These are phyloP conservation scores for Catunica adiposa DNA, from an alignment of 2,329 filamentous ascomycete genomes.

Conservation along the genomic window DNA sequence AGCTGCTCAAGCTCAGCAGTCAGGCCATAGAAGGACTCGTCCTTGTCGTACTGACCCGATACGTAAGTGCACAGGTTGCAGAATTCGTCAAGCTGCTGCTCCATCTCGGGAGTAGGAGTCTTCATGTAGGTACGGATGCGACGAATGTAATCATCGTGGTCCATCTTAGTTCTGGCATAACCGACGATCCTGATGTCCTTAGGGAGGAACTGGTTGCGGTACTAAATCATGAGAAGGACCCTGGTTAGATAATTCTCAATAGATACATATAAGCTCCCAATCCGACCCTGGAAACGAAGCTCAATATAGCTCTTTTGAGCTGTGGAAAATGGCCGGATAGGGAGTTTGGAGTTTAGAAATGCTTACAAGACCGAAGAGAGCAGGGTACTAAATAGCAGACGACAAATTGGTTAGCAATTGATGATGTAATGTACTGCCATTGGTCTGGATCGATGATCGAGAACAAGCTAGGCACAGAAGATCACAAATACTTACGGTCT, in stretches of 20 bases:
- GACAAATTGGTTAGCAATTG: not conserved
- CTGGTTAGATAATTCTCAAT: not conserved
- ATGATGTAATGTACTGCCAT: too few relatives aligned
- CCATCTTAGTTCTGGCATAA: slow-evolving; percentile 99
- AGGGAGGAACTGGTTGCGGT: slow-evolving; percentile 95
- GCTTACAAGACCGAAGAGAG: slow-evolving; percentile 91
- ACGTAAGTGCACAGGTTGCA: slow-evolving; percentile 78
- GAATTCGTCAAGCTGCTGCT: slow-evolving; percentile 89
- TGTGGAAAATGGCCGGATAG: not conserved
- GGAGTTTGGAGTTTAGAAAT: not conserved
- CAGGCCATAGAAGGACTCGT: slow-evolving; percentile 78
- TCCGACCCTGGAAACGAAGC: not conserved
- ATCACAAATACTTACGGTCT: slow-evolving; percentile 52
- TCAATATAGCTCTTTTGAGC: not conserved
- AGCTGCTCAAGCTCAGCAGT: slow-evolving; percentile 73
- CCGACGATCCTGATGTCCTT: slow-evolving; percentile 94
- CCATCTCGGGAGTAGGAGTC: slow-evolving; percentile 90
- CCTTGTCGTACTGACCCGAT: slow-evolving; percentile 94
- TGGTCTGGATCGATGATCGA: slow-evolving; percentile 10
- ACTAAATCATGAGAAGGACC: slow-evolving; percentile 34
- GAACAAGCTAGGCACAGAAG: not conserved
- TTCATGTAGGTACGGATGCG: slow-evolving; percentile 97
- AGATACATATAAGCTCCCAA: not conserved
- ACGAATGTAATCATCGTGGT: slow-evolving; percentile 85
- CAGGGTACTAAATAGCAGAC: slow-evolving; percentile 54